Evolutionary conservation across 345 rosid species (phyloP).

Genomic region (Anastatica hierochuntica): DNA sequence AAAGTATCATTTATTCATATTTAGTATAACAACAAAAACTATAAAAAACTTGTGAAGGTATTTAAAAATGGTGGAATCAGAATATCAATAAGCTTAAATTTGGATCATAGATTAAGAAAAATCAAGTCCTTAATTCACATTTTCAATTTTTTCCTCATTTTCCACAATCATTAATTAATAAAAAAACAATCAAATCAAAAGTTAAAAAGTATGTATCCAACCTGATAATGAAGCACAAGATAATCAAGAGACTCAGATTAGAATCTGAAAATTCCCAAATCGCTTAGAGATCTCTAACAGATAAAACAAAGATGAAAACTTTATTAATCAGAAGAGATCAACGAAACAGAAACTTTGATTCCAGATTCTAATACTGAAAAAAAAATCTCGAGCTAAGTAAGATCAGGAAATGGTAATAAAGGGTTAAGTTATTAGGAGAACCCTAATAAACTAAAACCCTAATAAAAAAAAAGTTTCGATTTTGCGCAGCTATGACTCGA

Average conservation of each 20-base stretch:
- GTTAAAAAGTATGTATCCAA: background rate
- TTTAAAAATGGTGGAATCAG: conserved; percentile 24
- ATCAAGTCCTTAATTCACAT: conserved; percentile 16
- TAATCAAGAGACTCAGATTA: background rate
- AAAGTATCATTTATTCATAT: too few species aligned
- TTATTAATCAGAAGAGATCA: conserved; percentile 1
- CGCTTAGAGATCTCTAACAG: background rate
- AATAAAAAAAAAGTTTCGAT: background rate
- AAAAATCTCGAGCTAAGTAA: background rate
- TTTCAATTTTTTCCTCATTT: conserved; percentile 10
- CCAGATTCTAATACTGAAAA: conserved; percentile 2
- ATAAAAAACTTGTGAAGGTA: too few species aligned
- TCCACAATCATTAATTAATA: conserved; percentile 3
- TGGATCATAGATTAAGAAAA: background rate
- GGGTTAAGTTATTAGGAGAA: conserved; percentile 9
- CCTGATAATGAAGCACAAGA: conserved; percentile 9
- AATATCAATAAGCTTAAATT: conserved; percentile 29
- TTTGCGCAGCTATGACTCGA: conserved; percentile 32
- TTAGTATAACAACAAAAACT: too few species aligned
- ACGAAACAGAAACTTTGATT: background rate
- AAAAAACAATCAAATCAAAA: too few species aligned
- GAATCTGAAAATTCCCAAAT: conserved; percentile 3
- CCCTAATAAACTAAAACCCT: conserved; percentile 15
- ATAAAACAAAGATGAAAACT: background rate
- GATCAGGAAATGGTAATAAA: conserved; percentile 1